Evolutionary conservation across 768 basidiomycete genomes (phyloP).

Genomic region (Lactifluus pinguis): DNA sequence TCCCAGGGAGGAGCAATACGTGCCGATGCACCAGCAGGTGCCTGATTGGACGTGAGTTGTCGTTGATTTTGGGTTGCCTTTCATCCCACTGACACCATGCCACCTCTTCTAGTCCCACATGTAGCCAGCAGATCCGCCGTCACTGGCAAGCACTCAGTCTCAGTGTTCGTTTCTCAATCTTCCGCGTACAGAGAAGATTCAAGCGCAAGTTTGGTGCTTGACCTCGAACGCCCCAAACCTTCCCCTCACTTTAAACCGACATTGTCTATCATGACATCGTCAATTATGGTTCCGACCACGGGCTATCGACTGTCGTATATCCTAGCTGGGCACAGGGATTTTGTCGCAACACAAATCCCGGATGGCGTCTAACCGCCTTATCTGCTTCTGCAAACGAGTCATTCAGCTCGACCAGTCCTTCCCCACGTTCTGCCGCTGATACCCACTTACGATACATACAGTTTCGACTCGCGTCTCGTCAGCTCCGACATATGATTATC

Average conservation of each 20-base stretch:
- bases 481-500: background rate
- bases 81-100: background rate
- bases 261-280: slow-evolving; percentile 10
- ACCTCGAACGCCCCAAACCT: background rate
- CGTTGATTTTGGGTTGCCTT: background rate
- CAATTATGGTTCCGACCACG: slow-evolving; percentile 15
- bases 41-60: slow-evolving; percentile 20
- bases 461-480: background rate
- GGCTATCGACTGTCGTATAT: slow-evolving; percentile 9
- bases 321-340: background rate
- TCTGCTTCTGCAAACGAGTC: background rate
- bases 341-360: background rate
- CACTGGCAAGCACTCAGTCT: slow-evolving; percentile 57
- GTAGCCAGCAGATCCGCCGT: slow-evolving; percentile 41
- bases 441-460: background rate
- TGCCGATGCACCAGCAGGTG: slow-evolving; percentile 1
- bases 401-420: background rate
- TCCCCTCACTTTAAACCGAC: background rate
- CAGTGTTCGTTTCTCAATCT: slow-evolving; percentile 47
- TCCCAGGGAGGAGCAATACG: slow-evolving; percentile 10
- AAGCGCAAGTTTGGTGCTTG: slow-evolving; percentile 21
- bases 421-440: background rate
- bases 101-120: slow-evolving; percentile 40
- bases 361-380: background rate
- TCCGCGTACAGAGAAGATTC: slow-evolving; percentile 39